Base-by-base conservation (phyloP, 2,329 filamentous ascomycete species). In the Dactylellina parvicollis region DNA sequence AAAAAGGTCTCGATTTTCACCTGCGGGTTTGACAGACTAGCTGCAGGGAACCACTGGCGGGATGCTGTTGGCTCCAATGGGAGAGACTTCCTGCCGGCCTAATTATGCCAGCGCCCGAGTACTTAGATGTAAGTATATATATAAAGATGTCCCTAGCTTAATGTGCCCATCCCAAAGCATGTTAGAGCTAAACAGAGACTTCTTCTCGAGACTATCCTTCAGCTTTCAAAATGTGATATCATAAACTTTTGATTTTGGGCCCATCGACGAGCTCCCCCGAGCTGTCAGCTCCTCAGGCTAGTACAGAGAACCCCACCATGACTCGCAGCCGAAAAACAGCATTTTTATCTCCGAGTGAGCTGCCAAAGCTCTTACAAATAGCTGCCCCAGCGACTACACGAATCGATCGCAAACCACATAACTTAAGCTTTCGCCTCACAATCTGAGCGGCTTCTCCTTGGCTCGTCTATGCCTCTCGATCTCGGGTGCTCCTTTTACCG, bases 161-260 rank as follows among this genome's bases (percentile, higher is more conserved):
- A n/a, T n/a, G n/a, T n/a, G n/a, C n/a, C n/a, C n/a, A n/a, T n/a
- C n/a, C n/a, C n/a, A n/a, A n/a, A n/a, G n/a, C n/a, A n/a, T n/a
- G n/a, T n/a, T n/a, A n/a, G n/a, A n/a, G n/a, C n/a, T n/a, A n/a
- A n/a, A n/a, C n/a, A n/a, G n/a, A n/a, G n/a, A n/a, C n/a, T n/a
- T n/a, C 20, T 54, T n/a, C 49, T 18, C 32, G 22, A n/a, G 16
- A n/a, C 36, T 24, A 18, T 32, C 14, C 10, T 5, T 22, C 38
- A 7, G 36, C 32, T 42, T 46, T n/a, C 9, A 26, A 36, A 42
- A 54, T 69, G 64, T 69, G 64, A 69, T 69, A 69, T 69, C 64
- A 69, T 47, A 49, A 26, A 26, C 8, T 49, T n/a, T 22, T 14
- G 16, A 14, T 2, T 9, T 9, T 9, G 4, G 4, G 4, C 7